A percentile compares a stretch with the other conserved stretches of the same genome.
Evolutionary conservation across 116 monocot genomes (phyloP).

Genomic region (Trichopus zeylanicus): DNA sequence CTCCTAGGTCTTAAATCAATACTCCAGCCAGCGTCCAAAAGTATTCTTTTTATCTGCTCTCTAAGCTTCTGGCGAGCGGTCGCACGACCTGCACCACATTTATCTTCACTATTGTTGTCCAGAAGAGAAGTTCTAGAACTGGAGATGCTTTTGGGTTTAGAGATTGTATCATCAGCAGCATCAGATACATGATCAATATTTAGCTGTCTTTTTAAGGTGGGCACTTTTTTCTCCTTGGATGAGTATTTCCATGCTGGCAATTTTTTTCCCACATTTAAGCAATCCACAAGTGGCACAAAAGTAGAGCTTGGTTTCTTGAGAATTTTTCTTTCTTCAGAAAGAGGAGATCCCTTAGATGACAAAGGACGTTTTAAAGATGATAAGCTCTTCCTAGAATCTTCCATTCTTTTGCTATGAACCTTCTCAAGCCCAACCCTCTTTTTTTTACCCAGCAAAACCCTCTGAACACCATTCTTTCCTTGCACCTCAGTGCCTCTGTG

Average conservation of each 20-base stretch:
- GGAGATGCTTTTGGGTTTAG: background rate
- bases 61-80: conserved; percentile 46
- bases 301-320: conserved; percentile 16
- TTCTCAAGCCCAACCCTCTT: conserved; percentile 4
- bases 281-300: background rate
- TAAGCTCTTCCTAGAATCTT: conserved; percentile 5
- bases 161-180: background rate
- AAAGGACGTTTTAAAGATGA: background rate
- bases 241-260: conserved; percentile 7
- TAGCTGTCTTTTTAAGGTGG: conserved; percentile 4
- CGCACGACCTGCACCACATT: conserved; percentile 16
- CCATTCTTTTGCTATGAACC: background rate
- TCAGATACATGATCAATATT: conserved; percentile 5
- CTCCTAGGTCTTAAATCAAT: conserved; percentile 68
- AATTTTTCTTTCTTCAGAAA: conserved; percentile 11
- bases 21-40: conserved; percentile 74
- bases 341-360: background rate
- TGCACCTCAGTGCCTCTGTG: conserved; percentile 11
- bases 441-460: conserved; percentile 23
- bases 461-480: conserved; percentile 24
- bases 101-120: conserved; percentile 6
- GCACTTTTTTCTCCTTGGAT: conserved; percentile 2
- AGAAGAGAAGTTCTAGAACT: background rate
- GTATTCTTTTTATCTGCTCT: conserved; percentile 52
- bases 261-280: conserved; percentile 5